Conservation (phyloP, 2,329 filamentous ascomycete genomes). For the Aspergillus ibericus region DNA sequence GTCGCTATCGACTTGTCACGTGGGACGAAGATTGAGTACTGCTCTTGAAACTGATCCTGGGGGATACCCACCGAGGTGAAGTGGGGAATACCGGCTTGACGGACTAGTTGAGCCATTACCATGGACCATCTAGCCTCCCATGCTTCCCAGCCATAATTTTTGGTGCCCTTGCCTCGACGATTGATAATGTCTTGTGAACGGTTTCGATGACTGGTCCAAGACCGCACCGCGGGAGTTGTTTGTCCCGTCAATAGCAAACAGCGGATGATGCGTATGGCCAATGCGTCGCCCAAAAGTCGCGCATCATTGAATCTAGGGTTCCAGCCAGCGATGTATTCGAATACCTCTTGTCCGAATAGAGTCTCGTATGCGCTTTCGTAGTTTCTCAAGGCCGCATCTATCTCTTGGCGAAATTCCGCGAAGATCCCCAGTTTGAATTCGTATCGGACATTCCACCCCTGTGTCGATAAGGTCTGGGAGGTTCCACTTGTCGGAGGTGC, state of each 20-base stretch:
- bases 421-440: conserved; percentile 91
- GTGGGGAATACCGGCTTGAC: conserved; percentile 51
- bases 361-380: conserved; percentile 86
- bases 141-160: conserved; percentile 89
- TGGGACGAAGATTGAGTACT: conserved; percentile 45
- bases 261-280: conserved; percentile 77
- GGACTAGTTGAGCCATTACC: conserved; percentile 61
- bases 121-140: conserved; percentile 79
- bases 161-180: conserved; percentile 77
- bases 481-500: conserved; percentile 79
- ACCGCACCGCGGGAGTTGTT: conserved; percentile 74
- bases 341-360: conserved; percentile 76
- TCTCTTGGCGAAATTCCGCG: conserved; percentile 89
- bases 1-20: conserved; percentile 53
- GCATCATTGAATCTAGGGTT: conserved; percentile 88
- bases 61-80: conserved; percentile 38
- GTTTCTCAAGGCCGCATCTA: conserved; percentile 80
- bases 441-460: conserved; percentile 91
- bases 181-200: conserved; percentile 77
- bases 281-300: conserved; percentile 78
- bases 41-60: conserved; percentile 23
- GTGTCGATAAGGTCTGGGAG: conserved; percentile 77
- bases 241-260: conserved; percentile 79
- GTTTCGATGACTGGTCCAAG: conserved; percentile 76
- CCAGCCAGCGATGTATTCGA: conserved; percentile 89